These are phyloP conservation scores for Plectranthus barbatus DNA, from an alignment of 257 asterid species.

Conservation along the genomic window DNA sequence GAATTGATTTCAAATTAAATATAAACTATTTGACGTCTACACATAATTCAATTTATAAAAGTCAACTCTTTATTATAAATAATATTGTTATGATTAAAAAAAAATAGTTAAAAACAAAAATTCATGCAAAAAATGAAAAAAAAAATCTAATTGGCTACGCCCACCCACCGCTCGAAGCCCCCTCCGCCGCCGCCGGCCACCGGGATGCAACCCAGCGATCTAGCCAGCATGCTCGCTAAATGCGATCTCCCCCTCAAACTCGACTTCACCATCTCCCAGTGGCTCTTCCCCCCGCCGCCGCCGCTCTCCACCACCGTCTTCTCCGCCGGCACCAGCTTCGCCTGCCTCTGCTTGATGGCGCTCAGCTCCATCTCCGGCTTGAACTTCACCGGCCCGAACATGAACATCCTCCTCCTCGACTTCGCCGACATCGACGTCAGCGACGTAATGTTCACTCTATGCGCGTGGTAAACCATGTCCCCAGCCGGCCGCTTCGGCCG, in stretches of 20 bases:
- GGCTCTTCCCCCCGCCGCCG: constrained; percentile 17
- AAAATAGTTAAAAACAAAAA: neutral
- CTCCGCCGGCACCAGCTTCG: constrained; percentile 6
- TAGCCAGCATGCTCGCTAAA: constrained; percentile 28
- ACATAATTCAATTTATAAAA: too few species aligned
- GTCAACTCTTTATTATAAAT: too few species aligned
- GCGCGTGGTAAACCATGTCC: constrained; percentile 22
- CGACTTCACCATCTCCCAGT: constrained; percentile 22
- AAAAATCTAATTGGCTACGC: neutral
- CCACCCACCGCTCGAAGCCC: constrained; percentile 4
- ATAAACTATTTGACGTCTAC: too few species aligned
- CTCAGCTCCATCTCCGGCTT: constrained; percentile 83
- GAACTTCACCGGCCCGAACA: constrained; percentile 75
- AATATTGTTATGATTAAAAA: too few species aligned
- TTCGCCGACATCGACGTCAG: constrained; percentile 68
- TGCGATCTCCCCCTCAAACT: constrained; percentile 24
- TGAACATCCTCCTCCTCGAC: constrained; percentile 57
- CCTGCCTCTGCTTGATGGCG: too few species aligned
- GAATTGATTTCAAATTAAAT: too few species aligned
- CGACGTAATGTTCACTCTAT: constrained; percentile 45
- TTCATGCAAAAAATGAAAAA: neutral
- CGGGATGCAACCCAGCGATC: constrained; percentile 39
- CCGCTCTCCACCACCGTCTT: neutral
- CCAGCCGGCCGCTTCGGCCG: neutral
- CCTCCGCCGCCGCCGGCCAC: constrained; percentile 6